Conservation (phyloP, 2,329 filamentous ascomycete species). For the Aspergillus sp. region DNA sequence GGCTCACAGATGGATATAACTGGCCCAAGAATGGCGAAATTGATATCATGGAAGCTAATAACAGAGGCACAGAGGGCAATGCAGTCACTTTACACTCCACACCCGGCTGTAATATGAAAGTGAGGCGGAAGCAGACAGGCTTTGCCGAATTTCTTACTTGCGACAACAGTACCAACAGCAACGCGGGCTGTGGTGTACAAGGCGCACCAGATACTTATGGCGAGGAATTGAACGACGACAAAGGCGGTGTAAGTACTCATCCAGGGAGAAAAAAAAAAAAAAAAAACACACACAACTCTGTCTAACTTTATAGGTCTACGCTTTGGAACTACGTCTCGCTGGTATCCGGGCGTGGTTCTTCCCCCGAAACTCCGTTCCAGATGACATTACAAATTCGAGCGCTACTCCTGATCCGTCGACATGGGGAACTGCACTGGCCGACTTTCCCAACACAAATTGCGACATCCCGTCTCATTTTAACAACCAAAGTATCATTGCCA, state of each 20-base stretch:
- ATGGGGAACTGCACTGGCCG: background rate
- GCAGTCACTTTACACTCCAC: background rate
- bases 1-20: background rate
- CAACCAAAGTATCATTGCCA: conserved; percentile 59
- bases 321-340: background rate
- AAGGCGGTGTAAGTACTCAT: background rate
- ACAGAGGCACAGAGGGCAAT: background rate
- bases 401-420: background rate
- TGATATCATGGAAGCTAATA: background rate
- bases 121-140: background rate
- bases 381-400: background rate
- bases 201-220: background rate
- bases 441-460: conserved; percentile 45
- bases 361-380: background rate
- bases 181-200: background rate
- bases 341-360: background rate
- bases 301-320: background rate
- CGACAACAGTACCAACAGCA: background rate
- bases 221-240: background rate
- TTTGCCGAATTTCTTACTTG: background rate
- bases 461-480: conserved; percentile 52
- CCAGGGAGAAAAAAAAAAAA: too few relatives aligned
- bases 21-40: background rate
- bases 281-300: too few relatives aligned
- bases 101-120: background rate